Evolutionary conservation across 148 eudicot genomes (phyloP).

Genomic region (Bassia scoparia): DNA sequence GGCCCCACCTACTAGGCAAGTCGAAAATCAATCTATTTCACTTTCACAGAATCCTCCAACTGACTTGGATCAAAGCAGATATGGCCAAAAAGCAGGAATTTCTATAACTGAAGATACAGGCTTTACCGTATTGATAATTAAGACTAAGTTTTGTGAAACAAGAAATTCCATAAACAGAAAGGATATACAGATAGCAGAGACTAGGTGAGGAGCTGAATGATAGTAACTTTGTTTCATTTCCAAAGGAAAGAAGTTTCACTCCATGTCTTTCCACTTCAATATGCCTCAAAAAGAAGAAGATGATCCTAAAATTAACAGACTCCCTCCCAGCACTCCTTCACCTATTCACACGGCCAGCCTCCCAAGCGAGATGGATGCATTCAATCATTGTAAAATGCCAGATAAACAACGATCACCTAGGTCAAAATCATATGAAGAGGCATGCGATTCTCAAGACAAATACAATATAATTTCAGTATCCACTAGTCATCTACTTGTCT

Average conservation of each 20-base stretch:
- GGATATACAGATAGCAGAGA: background rate
- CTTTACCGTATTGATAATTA: too few species aligned
- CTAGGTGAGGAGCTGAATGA: background rate
- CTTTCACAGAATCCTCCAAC: too few species aligned
- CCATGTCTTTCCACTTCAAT: too few species aligned
- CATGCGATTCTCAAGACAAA: background rate
- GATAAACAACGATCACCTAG: background rate
- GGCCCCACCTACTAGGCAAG: background rate
- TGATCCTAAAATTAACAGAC: background rate
- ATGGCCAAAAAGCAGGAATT: too few species aligned
- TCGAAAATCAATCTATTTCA: background rate
- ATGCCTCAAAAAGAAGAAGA: background rate
- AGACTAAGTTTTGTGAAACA: background rate
- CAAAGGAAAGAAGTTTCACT: background rate
- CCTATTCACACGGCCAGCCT: too few species aligned
- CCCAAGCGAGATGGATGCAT: background rate
- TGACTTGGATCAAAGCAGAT: too few species aligned
- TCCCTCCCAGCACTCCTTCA: background rate
- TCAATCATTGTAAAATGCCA: background rate
- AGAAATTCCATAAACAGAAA: background rate
- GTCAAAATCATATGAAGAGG: background rate
- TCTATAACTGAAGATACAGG: too few species aligned
- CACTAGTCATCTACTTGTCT: background rate
- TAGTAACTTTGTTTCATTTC: background rate
- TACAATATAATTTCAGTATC: background rate